Evolutionary conservation across 2,329 filamentous ascomycete species (phyloP).

Genomic region (Sphaceloma murrayae): DNA sequence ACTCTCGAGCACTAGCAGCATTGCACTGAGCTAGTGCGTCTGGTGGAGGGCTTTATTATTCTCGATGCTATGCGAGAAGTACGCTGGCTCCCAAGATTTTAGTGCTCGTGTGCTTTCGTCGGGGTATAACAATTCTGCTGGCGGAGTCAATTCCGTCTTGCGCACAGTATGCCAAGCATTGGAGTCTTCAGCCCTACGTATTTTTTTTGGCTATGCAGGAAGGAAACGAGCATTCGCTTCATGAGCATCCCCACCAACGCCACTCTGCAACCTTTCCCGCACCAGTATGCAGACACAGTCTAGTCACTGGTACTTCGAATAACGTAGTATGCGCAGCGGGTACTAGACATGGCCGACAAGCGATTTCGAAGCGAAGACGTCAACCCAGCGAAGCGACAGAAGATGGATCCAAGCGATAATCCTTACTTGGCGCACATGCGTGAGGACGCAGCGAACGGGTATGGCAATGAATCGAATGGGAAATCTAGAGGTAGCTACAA

Average conservation of each 20-base stretch:
- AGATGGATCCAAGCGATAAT: conserved; percentile 55
- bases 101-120: too few relatives aligned
- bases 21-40: background rate
- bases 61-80: too few relatives aligned
- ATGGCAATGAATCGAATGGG: conserved; percentile 25
- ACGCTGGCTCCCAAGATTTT: too few relatives aligned
- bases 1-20: background rate
- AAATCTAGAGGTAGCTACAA: conserved; percentile 28
- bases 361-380: conserved; percentile 44
- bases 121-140: background rate
- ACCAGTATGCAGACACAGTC: too few relatives aligned
- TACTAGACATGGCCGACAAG: conserved; percentile 44
- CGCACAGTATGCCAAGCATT: too few relatives aligned
- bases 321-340: conserved; percentile 9
- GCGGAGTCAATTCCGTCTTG: conserved; percentile 5
- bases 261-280: conserved; percentile 4
- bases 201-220: conserved; percentile 9
- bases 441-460: conserved; percentile 34
- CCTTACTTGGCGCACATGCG: conserved; percentile 90
- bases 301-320: too few relatives aligned
- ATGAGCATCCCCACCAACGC: too few relatives aligned
- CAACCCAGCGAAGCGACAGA: conserved; percentile 46
- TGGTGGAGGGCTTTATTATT: too few relatives aligned
- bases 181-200: conserved; percentile 10
- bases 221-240: background rate